Conservation (phyloP, 1,139 yeast species). For the Debaryomycetaceae sp. region DNA sequence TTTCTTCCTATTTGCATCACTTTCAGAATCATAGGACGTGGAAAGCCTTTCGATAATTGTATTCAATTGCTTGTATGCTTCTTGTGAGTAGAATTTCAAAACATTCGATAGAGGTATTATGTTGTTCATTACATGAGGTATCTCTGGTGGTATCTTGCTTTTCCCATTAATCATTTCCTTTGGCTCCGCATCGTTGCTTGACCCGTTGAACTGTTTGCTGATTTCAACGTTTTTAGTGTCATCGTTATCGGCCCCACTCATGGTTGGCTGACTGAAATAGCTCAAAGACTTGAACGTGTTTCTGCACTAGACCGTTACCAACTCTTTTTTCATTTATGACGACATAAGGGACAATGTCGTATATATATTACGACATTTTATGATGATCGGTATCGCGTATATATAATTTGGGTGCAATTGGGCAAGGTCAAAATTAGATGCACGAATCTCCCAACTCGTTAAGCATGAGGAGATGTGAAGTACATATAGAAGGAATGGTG, state of each 20-base stretch:
- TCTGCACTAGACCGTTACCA: background rate
- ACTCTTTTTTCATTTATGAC: background rate
- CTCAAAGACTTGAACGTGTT: background rate
- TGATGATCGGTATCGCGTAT: background rate
- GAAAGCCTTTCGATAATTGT: constrained; percentile 60
- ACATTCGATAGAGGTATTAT: constrained; percentile 61
- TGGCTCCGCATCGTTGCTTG: background rate
- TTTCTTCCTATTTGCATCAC: constrained; percentile 63
- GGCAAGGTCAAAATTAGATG: too few species aligned
- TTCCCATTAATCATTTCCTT: background rate
- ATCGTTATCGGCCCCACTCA: background rate
- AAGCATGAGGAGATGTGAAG: too few species aligned
- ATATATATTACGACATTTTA: background rate
- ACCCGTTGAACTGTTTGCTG: background rate
- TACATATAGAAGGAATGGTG: too few species aligned
- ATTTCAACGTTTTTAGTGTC: background rate
- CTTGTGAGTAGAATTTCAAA: constrained; percentile 57
- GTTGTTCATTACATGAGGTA: constrained; percentile 76
- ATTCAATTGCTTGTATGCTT: constrained; percentile 61
- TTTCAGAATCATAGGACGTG: constrained; percentile 30
- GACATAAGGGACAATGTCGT: background rate
- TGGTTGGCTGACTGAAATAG: background rate
- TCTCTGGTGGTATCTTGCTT: constrained; percentile 28
- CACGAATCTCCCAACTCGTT: too few species aligned
- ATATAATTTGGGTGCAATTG: too few species aligned